Evolutionary conservation across 2,329 filamentous ascomycete genomes (phyloP), one percentile per base, ranked within the genome.

Genomic region (Aspergillus sp.): DNA sequence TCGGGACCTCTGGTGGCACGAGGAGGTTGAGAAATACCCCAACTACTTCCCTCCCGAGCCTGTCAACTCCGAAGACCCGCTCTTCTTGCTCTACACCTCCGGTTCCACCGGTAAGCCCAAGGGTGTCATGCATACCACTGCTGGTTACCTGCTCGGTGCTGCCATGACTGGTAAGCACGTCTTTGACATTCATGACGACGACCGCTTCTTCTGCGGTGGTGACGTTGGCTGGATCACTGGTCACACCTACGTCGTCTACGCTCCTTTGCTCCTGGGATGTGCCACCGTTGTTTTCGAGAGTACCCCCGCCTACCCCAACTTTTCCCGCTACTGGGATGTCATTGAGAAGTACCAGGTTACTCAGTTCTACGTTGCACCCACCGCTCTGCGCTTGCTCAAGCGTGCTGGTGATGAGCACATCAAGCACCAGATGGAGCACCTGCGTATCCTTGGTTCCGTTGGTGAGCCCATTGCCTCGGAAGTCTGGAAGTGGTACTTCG

Each of bases 401-500:
- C 88, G 93, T 57, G 93, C 93, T 25, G 93, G 93, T 51, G 85
- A 97, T 66, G 81, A 97, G 65, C 88, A 93, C 66, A 89, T 97
- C 61, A 88, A 89, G 74, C 83, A 86, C 63, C 76, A 89, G 65
- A 93, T 98, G 88, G 85, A 88, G 73, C 82, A 88, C 61, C 80
- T 98, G 53, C 82, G 93, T 66, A 85, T 97, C 5, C 77, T 98
- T 17, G 93, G 91, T 50, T 95, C 91, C 15, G 93, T 98, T 49
- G 93, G 93, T 58, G 93, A 98, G 75, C 93, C 93, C 35, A 98
- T 98, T 62, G 91, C 93, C 15, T 88, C 91, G 19, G 93, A 98
- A 71, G 87, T 98, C 50, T 98, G 93, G 93, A 97, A 97, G 75
- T 98, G 93, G 93, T 98, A 97, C 74, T 91, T 90, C 68, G 90